phyloP scores from a whole-genome alignment of 176 grass and related monocot genomes.

The Aegilops sharonensis region DNA sequence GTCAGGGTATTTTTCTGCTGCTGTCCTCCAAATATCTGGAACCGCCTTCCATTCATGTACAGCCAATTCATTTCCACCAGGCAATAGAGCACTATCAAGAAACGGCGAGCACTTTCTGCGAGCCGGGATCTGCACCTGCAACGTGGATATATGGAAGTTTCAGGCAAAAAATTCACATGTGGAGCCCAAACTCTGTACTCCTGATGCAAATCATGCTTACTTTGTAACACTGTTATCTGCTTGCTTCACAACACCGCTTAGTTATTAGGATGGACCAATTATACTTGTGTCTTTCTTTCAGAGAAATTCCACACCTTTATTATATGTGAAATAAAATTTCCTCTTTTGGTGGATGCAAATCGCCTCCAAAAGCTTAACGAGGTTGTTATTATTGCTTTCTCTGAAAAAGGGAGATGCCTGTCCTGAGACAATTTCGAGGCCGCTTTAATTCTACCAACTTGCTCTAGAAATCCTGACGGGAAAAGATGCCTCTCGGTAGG shows the following conservation, averaged over 20 bases:
- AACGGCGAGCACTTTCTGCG: constrained; percentile 46
- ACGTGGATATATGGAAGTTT: background rate
- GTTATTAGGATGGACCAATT: too few species aligned
- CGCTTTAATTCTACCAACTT: too few species aligned
- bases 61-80: constrained; percentile 27
- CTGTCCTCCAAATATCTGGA: constrained; percentile 94
- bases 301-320: too few species aligned
- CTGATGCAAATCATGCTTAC: background rate
- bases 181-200: background rate
- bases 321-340: too few species aligned
- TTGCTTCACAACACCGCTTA: background rate
- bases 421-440: background rate
- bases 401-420: background rate
- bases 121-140: constrained; percentile 21
- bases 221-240: too few species aligned
- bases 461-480: too few species aligned
- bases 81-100: constrained; percentile 48
- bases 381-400: background rate
- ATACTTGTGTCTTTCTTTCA: background rate
- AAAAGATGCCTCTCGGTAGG: too few species aligned
- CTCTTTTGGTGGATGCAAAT: background rate
- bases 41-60: constrained; percentile 69
- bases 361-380: background rate
- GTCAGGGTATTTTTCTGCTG: constrained; percentile 72
- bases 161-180: background rate